Conservation (phyloP, 2,329 filamentous ascomycete species). For the Diaporthe batatas region DNA sequence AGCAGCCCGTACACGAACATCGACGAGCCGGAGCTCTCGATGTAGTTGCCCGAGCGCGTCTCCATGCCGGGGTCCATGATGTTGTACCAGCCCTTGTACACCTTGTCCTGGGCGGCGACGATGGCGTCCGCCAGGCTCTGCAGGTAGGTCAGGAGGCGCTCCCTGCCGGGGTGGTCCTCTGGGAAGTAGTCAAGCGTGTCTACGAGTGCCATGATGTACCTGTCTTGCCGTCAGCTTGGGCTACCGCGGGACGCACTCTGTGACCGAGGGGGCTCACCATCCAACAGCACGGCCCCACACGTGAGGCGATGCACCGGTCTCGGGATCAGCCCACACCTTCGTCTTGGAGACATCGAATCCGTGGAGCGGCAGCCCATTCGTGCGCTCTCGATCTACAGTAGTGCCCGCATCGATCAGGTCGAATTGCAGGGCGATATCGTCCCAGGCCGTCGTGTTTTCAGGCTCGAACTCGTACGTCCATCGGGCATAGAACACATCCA, state of each 20-base stretch:
- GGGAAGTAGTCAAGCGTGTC: conserved; percentile 50
- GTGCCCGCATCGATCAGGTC: conserved; percentile 24
- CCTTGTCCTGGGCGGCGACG: neutral
- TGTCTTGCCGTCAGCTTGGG: neutral
- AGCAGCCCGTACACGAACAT: conserved; percentile 55
- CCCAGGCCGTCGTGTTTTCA: conserved; percentile 46
- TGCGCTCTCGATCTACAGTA: conserved; percentile 53
- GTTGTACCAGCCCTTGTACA: conserved; percentile 54
- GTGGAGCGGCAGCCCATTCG: conserved; percentile 60
- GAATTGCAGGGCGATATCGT: conserved; percentile 18
- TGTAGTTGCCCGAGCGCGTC: conserved; percentile 49
- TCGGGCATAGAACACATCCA: conserved; percentile 50
- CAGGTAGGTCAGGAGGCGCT: conserved; percentile 4
- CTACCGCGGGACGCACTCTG: neutral
- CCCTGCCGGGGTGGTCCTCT: conserved; percentile 21
- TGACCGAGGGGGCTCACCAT: conserved; percentile 41
- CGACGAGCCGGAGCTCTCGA: conserved; percentile 52
- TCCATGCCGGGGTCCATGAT: conserved; percentile 47
- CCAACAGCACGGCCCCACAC: conserved; percentile 65
- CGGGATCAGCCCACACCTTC: conserved; percentile 62
- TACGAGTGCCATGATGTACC: conserved; percentile 49
- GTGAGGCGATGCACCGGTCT: conserved; percentile 62
- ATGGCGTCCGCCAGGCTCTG: conserved; percentile 16
- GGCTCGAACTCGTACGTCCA: conserved; percentile 45
- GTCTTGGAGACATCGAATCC: conserved; percentile 64